Evolutionary conservation across 345 rosid species (phyloP), one percentile per base, ranked within the genome.

Genomic region (Firmiana major): DNA sequence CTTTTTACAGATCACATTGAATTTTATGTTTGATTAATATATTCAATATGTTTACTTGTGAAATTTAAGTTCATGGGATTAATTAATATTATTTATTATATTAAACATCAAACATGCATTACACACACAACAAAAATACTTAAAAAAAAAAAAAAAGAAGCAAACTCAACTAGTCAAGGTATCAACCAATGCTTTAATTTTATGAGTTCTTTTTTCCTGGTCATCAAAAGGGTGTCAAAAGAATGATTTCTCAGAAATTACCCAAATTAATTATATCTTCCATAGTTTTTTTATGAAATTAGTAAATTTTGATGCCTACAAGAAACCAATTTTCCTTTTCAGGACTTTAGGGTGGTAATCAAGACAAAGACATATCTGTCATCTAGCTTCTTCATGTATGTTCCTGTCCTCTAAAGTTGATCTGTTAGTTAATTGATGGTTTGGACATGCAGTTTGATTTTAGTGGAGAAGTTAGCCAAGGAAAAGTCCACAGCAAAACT

Each of bases 341-440:
- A 15, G 6, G 24, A 1, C 6, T 43, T 76, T 19, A 5, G n/a
- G 55, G 73, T 31, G 17, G 78, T 12, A 63, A n/a, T 64, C 26
- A 46, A 75, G 78, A 78, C 34, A 78, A 22, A 74, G 81, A 78
- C 74, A 70, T 36, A 54, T 17, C 76, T 63, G 54, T 75, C 79
- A 53, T 22, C 2, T 64, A 16, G 34, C 31, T 67, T 63, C 3
- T 59, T 6, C 36, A 48, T 46, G 15, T 55, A 17, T 59, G 78
- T 34, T 78, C 42, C 34, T 72, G 36, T 45, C 68, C 49, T 66
- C 42, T 54, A 67, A 62, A 69, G 74, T n/a, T 55, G 10, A 9
- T 55, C 15, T 59, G 36, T 59, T 59, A 11, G 74, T 86, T 80
- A 80, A 76, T 67, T 67, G 69, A 69, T 75, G 70, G 80, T 78